Evolutionary conservation across 495 filamentous ascomycete genomes (phyloP).

Genomic region (Cudoniella acicularis): DNA sequence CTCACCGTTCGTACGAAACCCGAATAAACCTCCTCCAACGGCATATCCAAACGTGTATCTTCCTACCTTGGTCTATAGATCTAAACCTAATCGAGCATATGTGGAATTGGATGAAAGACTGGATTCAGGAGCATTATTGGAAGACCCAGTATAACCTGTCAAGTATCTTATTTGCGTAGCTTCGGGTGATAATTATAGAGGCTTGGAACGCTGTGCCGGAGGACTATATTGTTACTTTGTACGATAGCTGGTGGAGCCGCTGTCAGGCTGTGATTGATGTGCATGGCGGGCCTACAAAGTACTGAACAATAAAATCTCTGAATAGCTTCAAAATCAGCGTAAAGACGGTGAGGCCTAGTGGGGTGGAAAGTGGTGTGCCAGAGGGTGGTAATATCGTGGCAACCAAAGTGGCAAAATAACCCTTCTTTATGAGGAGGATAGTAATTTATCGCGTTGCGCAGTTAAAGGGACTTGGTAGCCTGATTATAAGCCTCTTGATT

Average conservation of each 20-base stretch:
- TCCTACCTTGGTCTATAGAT: too few relatives aligned
- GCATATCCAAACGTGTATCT: too few relatives aligned
- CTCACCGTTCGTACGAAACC: too few relatives aligned
- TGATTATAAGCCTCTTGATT: too few relatives aligned
- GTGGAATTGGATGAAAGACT: too few relatives aligned
- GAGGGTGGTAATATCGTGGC: not conserved
- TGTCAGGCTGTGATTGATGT: not conserved
- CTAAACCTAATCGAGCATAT: too few relatives aligned
- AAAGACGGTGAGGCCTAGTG: not conserved
- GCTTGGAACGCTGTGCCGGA: not conserved
- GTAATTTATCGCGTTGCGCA: too few relatives aligned
- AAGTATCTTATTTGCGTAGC: slow-evolving; percentile 15
- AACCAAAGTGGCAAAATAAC: too few relatives aligned
- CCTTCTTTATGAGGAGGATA: slow-evolving; percentile 56
- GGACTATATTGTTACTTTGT: not conserved
- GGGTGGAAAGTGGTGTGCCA: too few relatives aligned
- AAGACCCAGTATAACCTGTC: slow-evolving; percentile 3
- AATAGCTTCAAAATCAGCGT: not conserved
- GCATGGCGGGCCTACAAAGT: not conserved
- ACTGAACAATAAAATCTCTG: not conserved
- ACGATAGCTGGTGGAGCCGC: not conserved
- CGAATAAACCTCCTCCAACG: too few relatives aligned
- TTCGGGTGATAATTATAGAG: not conserved
- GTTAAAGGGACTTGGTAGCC: too few relatives aligned
- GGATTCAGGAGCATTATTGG: not conserved